Percentiles rank a stretch among this genome's conserved stretches.
phyloP scores from a whole-genome alignment of 768 basidiomycete species.

The Boletus pseudopeckii region DNA sequence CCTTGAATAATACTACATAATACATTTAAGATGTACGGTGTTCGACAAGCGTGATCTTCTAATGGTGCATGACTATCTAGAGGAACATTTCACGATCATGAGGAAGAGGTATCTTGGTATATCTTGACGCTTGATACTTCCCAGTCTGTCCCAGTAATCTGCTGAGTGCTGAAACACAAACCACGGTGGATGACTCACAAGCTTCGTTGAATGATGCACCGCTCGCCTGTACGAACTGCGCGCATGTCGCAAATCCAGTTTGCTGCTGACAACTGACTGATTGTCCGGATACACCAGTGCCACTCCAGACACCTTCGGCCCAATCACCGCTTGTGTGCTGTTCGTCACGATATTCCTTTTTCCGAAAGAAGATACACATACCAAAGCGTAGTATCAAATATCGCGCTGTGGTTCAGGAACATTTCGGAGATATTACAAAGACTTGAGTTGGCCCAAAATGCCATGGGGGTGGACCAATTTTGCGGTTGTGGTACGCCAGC shows the following conservation, averaged over 20 bases:
- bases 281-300: slow-evolving; percentile 76
- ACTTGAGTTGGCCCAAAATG: slow-evolving; percentile 67
- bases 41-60: slow-evolving; percentile 6
- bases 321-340: slow-evolving; percentile 68
- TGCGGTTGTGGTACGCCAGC: slow-evolving; percentile 71
- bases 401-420: slow-evolving; percentile 73
- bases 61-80: slow-evolving; percentile 8
- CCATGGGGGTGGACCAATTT: slow-evolving; percentile 74
- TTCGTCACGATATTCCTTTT: slow-evolving; percentile 1
- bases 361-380: slow-evolving; percentile 26
- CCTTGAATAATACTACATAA: slow-evolving; percentile 3
- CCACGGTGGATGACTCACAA: slow-evolving; percentile 50
- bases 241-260: slow-evolving; percentile 81
- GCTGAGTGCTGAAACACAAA: slow-evolving; percentile 4
- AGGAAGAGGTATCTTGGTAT: slow-evolving; percentile 47
- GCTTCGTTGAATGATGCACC: slow-evolving; percentile 72
- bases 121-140: slow-evolving; percentile 74
- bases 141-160: slow-evolving; percentile 55
- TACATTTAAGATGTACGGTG: slow-evolving; percentile 21
- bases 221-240: slow-evolving; percentile 68
- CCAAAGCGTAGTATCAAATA: slow-evolving; percentile 88
- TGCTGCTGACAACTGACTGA: slow-evolving; percentile 78
- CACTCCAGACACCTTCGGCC: slow-evolving; percentile 78
- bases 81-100: slow-evolving; percentile 5
- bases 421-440: slow-evolving; percentile 73